Evolutionary conservation across 2,329 filamentous ascomycete genomes (phyloP), one percentile per base, ranked within the genome.

Genomic region (Pseudogymnoascus sp.): DNA sequence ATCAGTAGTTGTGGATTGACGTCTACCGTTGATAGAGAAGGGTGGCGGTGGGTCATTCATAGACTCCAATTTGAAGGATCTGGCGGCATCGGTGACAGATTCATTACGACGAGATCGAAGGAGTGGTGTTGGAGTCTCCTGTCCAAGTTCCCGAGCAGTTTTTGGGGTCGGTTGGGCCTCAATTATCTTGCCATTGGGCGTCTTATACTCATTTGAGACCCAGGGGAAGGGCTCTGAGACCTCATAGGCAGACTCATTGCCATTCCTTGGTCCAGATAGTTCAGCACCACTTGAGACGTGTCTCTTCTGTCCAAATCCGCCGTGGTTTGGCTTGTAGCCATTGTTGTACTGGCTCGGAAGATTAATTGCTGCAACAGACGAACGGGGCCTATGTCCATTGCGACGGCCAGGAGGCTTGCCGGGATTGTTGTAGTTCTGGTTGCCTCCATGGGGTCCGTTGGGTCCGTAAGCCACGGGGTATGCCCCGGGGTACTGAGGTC

Each of bases 61-160:
- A 4, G 57, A 9, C 8, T 38, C 57, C 5, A 35, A 6, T 6
- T 58, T 58, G 14, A 39, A 37, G 4, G 35, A 25, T 25, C 9
- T 58, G 18, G 18, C 20, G 3, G 35, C 35, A 18, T 39, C 14
- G 7, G 37, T 41, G 22, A 47, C 38, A 7, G 58, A 43, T 14
- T 47, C 38, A 22, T 50, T 50, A 2, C 36, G 14, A 6, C 58
- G 36, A 5, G 58, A 60, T 14, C 38, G 20, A 2, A 43, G 35
- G 7, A 50, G 28, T n/a, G 38, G 20, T 6, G 38, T 41, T 18
- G 57, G 57, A 3, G 57, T 58, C 57, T 58, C 35, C 20, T 58
- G 57, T n/a, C 57, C 57, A n/a, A 58, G 57, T n/a, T 58, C 57
- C 7, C 57, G 35, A 9, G 57, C 57, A 39, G 57, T 58, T 14